phyloP scores from a whole-genome alignment of 805 yeast genomes.

The Cyberlindnera nakhonratchasimensis region DNA sequence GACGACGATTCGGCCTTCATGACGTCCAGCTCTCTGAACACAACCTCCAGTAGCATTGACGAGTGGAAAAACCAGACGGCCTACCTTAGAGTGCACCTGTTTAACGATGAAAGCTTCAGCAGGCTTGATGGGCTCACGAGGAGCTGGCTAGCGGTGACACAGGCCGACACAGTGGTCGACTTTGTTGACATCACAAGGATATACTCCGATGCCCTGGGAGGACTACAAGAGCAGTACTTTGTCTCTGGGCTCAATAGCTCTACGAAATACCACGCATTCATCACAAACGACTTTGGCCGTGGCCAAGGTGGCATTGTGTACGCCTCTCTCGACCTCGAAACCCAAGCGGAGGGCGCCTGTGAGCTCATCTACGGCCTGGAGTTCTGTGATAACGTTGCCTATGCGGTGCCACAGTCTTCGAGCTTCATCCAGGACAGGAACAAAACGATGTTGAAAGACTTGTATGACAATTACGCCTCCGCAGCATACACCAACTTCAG shows the following conservation, averaged over 20 bases:
- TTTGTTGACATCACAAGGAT: neutral
- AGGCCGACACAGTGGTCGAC: conserved; percentile 6
- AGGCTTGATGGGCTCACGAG: conserved; percentile 2
- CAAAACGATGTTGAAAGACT: conserved; percentile 34
- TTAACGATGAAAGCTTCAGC: conserved; percentile 9
- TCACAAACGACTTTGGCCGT: conserved; percentile 46
- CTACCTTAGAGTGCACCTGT: conserved; percentile 7
- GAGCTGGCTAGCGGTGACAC: conserved; percentile 16
- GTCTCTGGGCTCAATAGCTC: conserved; percentile 58
- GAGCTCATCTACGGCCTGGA: conserved; percentile 68
- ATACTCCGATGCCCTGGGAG: conserved; percentile 24
- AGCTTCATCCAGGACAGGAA: conserved; percentile 30
- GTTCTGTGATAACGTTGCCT: conserved; percentile 80
- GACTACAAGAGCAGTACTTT: conserved; percentile 56
- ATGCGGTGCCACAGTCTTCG: conserved; percentile 68
- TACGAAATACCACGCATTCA: conserved; percentile 60
- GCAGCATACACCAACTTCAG: conserved; percentile 61
- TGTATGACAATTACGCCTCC: conserved; percentile 65
- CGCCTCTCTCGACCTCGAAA: conserved; percentile 51
- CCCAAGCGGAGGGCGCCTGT: conserved; percentile 56
- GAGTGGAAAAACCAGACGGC: conserved; percentile 8
- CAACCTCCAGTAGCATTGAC: conserved; percentile 14
- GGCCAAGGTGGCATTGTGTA: conserved; percentile 64
- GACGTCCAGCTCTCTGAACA: conserved; percentile 51
- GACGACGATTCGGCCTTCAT: conserved; percentile 67